Percentiles rank a stretch among this genome's conserved stretches.
Conservation (phyloP, 805 yeast species). For the Saturnispora ahearnii region DNA sequence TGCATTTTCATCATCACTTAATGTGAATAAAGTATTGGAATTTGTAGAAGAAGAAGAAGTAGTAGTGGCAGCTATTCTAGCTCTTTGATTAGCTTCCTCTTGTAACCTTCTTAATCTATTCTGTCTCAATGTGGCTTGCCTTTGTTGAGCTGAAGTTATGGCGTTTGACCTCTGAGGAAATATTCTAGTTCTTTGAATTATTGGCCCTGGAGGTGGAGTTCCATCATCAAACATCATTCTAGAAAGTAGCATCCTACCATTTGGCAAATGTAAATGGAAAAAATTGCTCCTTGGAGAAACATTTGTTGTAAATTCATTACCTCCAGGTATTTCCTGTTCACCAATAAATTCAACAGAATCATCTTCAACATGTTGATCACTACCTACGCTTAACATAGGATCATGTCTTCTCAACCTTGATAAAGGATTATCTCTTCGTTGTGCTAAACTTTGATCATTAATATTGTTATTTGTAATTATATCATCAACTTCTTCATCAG, state of each 20-base stretch:
- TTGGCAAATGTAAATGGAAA: slow-evolving; percentile 5
- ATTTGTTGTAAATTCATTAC: slow-evolving; percentile 5
- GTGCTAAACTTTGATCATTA: neutral
- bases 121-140: neutral
- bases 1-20: slow-evolving; percentile 9
- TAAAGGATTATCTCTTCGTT: neutral
- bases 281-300: neutral
- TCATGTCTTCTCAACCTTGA: neutral
- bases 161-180: slow-evolving; percentile 7
- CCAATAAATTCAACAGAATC: slow-evolving; percentile 11
- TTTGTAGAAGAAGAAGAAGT: neutral
- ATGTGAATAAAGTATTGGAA: neutral
- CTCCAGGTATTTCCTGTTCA: slow-evolving; percentile 15
- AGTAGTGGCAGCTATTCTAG: neutral
- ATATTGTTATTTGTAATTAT: neutral
- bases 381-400: neutral
- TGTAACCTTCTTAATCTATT: slow-evolving; percentile 1
- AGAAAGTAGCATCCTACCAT: slow-evolving; percentile 1
- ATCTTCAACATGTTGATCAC: neutral
- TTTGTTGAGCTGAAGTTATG: neutral
- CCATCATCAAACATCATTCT: neutral
- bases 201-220: neutral
- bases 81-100: neutral
- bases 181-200: neutral
- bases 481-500: neutral